Percentiles rank a stretch among this genome's conserved stretches.
These are phyloP conservation scores for Porogramme epimiltina DNA, from an alignment of 1,284 basidiomycete genomes.

Conservation along the genomic window DNA sequence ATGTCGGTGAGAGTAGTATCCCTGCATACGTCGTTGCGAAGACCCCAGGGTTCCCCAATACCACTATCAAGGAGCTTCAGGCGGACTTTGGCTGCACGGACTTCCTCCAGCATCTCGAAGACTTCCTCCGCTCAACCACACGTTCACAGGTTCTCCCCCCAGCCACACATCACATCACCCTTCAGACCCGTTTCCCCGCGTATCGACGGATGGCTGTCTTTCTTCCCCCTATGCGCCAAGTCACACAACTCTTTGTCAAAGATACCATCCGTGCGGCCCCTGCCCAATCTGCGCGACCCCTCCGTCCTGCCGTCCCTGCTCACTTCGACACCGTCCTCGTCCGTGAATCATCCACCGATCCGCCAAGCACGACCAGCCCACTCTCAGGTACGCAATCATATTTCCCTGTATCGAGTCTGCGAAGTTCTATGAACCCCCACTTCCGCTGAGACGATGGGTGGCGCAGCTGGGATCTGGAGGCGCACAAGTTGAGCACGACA, in stretches of 20 bases:
- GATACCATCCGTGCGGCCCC: constrained; percentile 7
- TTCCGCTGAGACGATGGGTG: too few relatives aligned
- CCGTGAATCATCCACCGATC: neutral
- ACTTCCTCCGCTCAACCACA: neutral
- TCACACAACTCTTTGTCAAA: neutral
- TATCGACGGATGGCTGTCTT: constrained; percentile 5
- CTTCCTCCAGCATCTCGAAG: constrained; percentile 10
- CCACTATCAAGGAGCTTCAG: neutral
- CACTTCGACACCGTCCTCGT: constrained; percentile 11
- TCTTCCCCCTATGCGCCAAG: constrained; percentile 4
- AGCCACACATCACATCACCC: neutral
- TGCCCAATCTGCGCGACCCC: neutral
- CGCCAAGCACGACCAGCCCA: neutral
- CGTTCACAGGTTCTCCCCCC: neutral
- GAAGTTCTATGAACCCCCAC: too few relatives aligned
- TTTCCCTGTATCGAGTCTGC: too few relatives aligned
- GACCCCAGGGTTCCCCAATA: neutral
- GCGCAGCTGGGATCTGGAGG: too few relatives aligned
- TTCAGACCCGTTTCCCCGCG: constrained; percentile 1
- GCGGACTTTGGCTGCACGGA: constrained; percentile 10
- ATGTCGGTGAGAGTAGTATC: neutral
- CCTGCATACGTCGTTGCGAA: constrained; percentile 12
- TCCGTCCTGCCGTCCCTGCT: neutral
- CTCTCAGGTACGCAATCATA: neutral
- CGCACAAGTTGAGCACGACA: too few relatives aligned